Percentiles rank a stretch among this genome's conserved stretches.
phyloP scores from a whole-genome alignment of 31 red algal species.

The Odonthalia washingtoniensis region DNA sequence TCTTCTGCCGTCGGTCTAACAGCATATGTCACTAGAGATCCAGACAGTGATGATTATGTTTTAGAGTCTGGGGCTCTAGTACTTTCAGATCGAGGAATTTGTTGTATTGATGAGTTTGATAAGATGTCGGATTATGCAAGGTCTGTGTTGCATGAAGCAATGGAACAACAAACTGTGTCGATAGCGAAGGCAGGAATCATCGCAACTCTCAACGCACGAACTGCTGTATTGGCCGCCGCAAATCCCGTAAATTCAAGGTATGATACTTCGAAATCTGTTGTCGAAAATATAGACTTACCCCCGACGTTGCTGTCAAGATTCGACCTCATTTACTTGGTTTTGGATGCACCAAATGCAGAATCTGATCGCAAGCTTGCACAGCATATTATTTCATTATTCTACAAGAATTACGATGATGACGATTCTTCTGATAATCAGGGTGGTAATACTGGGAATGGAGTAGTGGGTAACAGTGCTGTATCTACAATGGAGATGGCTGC shows the following conservation, averaged over 20 bases:
- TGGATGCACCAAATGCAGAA: slow-evolving; percentile 89
- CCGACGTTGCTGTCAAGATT: slow-evolving; percentile 95
- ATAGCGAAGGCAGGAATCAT: slow-evolving; percentile 99
- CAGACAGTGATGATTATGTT: slow-evolving; percentile 87
- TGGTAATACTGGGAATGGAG: slow-evolving; percentile 58
- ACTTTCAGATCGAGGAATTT: slow-evolving; percentile 93
- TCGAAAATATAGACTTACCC: slow-evolving; percentile 97
- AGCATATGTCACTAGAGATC: slow-evolving; percentile 94
- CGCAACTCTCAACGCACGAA: slow-evolving; percentile 95
- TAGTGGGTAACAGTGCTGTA: slow-evolving; percentile 41
- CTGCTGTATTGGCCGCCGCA: slow-evolving; percentile 93
- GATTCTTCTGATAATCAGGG: slow-evolving; percentile 1
- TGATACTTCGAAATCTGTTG: slow-evolving; percentile 82
- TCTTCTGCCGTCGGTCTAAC: slow-evolving; percentile 97
- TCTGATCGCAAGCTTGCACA: slow-evolving; percentile 85
- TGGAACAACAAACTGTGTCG: slow-evolving; percentile 99
- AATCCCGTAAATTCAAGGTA: slow-evolving; percentile 94
- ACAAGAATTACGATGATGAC: slow-evolving; percentile 36
- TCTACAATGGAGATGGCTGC: slow-evolving; percentile 78
- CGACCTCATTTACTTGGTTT: slow-evolving; percentile 94
- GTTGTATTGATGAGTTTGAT: no score
- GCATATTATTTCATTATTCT: slow-evolving; percentile 97
- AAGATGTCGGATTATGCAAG: slow-evolving; percentile 98
- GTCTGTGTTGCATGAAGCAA: slow-evolving; percentile 96
- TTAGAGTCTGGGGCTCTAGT: slow-evolving; percentile 96